Conservation (phyloP, 208 protist species). For the Jaenimonas drosophilae region DNA sequence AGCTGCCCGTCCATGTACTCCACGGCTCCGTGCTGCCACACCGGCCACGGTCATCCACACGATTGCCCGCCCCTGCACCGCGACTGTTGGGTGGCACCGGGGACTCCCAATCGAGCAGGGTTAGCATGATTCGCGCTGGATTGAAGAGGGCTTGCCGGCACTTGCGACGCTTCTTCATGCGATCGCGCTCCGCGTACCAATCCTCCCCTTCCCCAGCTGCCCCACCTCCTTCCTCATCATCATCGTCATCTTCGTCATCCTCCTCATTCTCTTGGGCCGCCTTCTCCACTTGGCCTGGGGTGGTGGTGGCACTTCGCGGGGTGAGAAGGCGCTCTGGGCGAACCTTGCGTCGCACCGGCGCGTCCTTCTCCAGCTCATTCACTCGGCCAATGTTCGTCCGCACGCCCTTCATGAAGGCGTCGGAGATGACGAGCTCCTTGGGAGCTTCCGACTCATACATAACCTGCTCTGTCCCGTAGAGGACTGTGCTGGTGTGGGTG, state of each 20-base stretch:
- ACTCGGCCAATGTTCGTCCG: background rate
- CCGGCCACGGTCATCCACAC: background rate
- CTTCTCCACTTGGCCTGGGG: too few relatives aligned
- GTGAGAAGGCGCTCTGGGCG: too few relatives aligned
- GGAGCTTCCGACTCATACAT: conserved; percentile 8
- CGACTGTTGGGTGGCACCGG: conserved; percentile 2
- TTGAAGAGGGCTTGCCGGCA: conserved; percentile 37
- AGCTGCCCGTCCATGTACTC: background rate
- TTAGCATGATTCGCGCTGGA: conserved; percentile 62
- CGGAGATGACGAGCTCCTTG: conserved; percentile 7
- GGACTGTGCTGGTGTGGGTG: conserved; percentile 7
- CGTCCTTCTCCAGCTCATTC: background rate
- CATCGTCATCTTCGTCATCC: background rate
- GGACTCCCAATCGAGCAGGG: conserved; percentile 61
- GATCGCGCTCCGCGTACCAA: conserved; percentile 41
- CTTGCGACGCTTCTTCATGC: conserved; percentile 21
- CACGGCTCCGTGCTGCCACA: background rate
- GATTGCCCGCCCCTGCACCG: background rate
- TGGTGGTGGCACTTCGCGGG: too few relatives aligned
- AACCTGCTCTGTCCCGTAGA: conserved; percentile 16
- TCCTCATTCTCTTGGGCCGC: too few relatives aligned
- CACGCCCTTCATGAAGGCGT: background rate
- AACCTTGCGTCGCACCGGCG: background rate
- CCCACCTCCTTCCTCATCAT: background rate
- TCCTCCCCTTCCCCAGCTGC: conserved; percentile 4